Percentiles rank a stretch among this genome's conserved stretches.
phyloP scores from a whole-genome alignment of 2,329 filamentous ascomycete genomes.

The Fusarium sp. region DNA sequence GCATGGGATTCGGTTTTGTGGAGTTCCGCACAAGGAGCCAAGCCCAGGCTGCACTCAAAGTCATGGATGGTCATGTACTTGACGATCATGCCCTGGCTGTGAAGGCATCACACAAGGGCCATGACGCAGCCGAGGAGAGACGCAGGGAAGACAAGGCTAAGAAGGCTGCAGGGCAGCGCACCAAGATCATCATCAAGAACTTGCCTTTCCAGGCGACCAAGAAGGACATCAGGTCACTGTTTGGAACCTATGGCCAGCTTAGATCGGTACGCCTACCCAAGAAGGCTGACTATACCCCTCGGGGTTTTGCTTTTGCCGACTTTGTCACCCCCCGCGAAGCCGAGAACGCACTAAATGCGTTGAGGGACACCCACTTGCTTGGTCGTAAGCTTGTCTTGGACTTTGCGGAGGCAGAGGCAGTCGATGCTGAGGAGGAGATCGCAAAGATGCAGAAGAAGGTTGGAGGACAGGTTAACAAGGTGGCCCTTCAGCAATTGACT shows the following conservation, averaged over 20 bases:
- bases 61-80: conserved; percentile 91
- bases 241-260: conserved; percentile 90
- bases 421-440: conserved; percentile 95
- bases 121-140: conserved; percentile 87
- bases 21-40: conserved; percentile 83
- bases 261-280: conserved; percentile 93
- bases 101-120: conserved; percentile 85
- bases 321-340: conserved; percentile 93
- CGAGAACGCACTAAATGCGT: conserved; percentile 85
- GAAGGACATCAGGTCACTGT: conserved; percentile 87
- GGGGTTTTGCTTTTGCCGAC: conserved; percentile 96
- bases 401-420: conserved; percentile 86
- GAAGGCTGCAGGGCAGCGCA: conserved; percentile 78
- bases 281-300: conserved; percentile 88
- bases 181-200: conserved; percentile 98
- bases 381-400: conserved; percentile 90
- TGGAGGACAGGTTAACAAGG: conserved; percentile 87
- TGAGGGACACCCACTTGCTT: conserved; percentile 92
- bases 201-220: conserved; percentile 94
- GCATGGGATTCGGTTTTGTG: conserved; percentile 97
- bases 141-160: conserved; percentile 84
- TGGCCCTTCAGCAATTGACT: conserved; percentile 88
- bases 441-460: conserved; percentile 97
- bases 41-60: conserved; percentile 79
- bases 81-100: conserved; percentile 87